Base-by-base conservation (phyloP, 2,329 filamentous ascomycete species). In the Berkeleyomyces rouxiae region DNA sequence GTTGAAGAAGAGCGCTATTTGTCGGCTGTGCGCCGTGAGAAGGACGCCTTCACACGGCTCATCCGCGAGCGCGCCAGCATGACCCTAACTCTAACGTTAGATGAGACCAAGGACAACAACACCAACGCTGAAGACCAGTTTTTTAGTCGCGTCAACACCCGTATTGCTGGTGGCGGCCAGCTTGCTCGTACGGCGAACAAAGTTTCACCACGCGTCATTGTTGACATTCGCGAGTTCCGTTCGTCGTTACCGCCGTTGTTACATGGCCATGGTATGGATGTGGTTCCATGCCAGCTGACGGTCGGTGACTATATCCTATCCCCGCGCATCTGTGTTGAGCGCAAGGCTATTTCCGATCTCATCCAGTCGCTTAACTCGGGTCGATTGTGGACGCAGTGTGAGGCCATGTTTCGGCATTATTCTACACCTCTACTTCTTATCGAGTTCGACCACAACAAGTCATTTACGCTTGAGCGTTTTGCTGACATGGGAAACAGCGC, bases 381-480 rank as follows among this genome's bases (percentile, higher is more conserved):
- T 10, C 86, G 93, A 1, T 80, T 99, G 11, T 99, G 90, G 76
- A 88, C 83, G 68, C 93, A 99, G 76, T 87, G 87, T 47, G 92
- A 97, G 74, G 85, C 87, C 58, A 97, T 99, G 92, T 86, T 95
- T 64, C 84, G 89, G 71, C 85, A 97, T 75, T 99, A 99, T 81
- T 87, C 87, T 70, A 84, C 75, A 67, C 87, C 90, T 0, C 88
- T 97, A 82, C 83, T 99, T 5, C 82, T 99, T 53, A 97, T 99
- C 70, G 93, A 99, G 73, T 99, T 99, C 72, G 91, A 96, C 71
- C 88, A 95, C 71, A 92, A 95, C 76, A 96, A 95, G 72, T 92
- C 89, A 3, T 99, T 99, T 73, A 97, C 91, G 0, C 84, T 99
- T 13, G 93, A 92, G 72, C 87, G 87, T 0, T 81, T 90, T 68